Evolutionary conservation across 2,329 filamentous ascomycete species (phyloP), one percentile per base, ranked within the genome.

Genomic region (Epichloe baconii): DNA sequence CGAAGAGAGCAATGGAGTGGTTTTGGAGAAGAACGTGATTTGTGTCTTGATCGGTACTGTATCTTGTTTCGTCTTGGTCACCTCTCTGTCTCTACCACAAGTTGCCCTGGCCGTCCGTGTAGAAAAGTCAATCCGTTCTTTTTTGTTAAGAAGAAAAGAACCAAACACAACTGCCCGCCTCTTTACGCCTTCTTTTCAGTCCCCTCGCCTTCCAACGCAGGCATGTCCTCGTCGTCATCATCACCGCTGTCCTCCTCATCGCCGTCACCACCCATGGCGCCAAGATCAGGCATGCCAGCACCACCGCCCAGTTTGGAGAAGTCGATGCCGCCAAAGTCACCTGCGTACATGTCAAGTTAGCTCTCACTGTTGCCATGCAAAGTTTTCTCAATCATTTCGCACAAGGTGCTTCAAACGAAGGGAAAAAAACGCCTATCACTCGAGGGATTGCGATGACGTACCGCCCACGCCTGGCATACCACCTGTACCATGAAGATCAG

Each of bases 321-420:
- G 72, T 95, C 89, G 65, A 95, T 93, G 62, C 86, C 87, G 62
- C 86, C 82, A 57, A 93, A 88, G 68, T 88, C 87, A 58, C 81
- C 82, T 54, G 50, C n/a, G 17, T 11, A n/a, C 10, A 40, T 31
- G 47, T 41, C 47, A 42, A 35, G 34, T 51, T 47, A 47, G 42
- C 31, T 3, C 15, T 35, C 14, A 12, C 17, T 17, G 19, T 37
- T 19, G 15, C n/a, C 5, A 5, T 34, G 15, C 19, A 47, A 37
- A 12, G 8, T 7, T 10, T 15, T 35, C 19, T 3, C 15, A 2
- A 26, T 38, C 10, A 19, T 6, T 17, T 35, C 19, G 15, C 34
- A 7, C 11, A 2, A 47, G 3, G 38, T 26, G 45, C 36, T 43
- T 26, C 31, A 23, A n/a, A 23, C 40, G 23, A 35, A 41, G n/a